phyloP scores from a whole-genome alignment of 2,329 filamentous ascomycete genomes.

The Chrysosporium keratinophilum region DNA sequence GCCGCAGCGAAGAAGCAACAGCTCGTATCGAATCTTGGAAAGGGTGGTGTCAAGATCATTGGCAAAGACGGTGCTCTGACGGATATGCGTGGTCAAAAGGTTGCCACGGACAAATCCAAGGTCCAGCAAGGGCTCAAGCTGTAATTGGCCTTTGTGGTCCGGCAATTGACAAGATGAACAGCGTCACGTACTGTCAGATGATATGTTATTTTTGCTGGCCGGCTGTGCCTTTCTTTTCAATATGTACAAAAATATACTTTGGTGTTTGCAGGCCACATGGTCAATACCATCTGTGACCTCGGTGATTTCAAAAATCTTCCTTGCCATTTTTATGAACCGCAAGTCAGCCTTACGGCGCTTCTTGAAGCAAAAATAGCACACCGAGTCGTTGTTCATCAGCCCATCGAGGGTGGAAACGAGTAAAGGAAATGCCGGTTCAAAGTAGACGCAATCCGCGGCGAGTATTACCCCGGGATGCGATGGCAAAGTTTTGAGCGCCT shows the following conservation, averaged over 20 bases:
- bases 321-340: constrained; percentile 62
- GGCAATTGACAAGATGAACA: background rate
- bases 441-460: constrained; percentile 96
- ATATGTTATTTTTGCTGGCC: constrained; percentile 1
- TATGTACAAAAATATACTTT: constrained; percentile 33
- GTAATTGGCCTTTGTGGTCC: constrained; percentile 18
- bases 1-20: constrained; percentile 39
- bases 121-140: constrained; percentile 29
- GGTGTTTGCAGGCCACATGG: constrained; percentile 26
- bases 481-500: constrained; percentile 31
- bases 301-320: constrained; percentile 54
- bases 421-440: constrained; percentile 87
- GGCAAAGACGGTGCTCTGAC: constrained; percentile 78
- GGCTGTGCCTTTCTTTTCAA: constrained; percentile 8
- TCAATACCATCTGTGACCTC: constrained; percentile 50
- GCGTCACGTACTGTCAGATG: constrained; percentile 2
- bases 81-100: constrained; percentile 72
- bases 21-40: constrained; percentile 60
- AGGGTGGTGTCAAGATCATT: constrained; percentile 83
- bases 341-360: constrained; percentile 72
- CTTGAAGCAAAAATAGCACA: constrained; percentile 92
- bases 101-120: constrained; percentile 28
- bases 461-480: constrained; percentile 65
- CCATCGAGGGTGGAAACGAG: constrained; percentile 67
- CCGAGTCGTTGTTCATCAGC: constrained; percentile 53